Percentiles rank a stretch among this genome's conserved stretches.
Conservation (phyloP, 2,329 filamentous ascomycete genomes). For the Boeremia lycopersici region DNA sequence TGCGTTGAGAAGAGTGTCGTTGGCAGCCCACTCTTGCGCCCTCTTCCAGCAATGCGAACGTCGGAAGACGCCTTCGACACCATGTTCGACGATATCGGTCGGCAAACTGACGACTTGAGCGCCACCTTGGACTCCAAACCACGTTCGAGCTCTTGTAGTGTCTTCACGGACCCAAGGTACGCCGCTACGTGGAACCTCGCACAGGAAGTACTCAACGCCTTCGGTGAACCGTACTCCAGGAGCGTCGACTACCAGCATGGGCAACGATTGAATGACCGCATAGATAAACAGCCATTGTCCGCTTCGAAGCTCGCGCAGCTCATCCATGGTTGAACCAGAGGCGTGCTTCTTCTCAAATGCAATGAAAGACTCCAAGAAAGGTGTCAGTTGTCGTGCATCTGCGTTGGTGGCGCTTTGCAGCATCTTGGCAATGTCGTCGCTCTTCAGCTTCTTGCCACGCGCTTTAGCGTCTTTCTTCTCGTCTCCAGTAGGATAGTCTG, state of each 20-base stretch:
- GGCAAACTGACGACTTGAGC: slow-evolving; percentile 66
- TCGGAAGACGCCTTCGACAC: slow-evolving; percentile 70
- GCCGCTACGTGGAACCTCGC: slow-evolving; percentile 73
- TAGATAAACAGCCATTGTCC: slow-evolving; percentile 86
- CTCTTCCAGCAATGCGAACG: slow-evolving; percentile 72
- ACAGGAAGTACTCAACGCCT: slow-evolving; percentile 81
- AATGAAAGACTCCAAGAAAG: slow-evolving; percentile 73
- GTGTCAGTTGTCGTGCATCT: slow-evolving; percentile 65
- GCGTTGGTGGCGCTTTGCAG: slow-evolving; percentile 83
- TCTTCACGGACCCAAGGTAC: slow-evolving; percentile 75
- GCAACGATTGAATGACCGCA: slow-evolving; percentile 75
- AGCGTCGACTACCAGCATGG: slow-evolving; percentile 78
- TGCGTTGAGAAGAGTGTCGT: slow-evolving; percentile 40
- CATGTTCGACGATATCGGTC: slow-evolving; percentile 68
- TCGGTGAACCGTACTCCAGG: slow-evolving; percentile 71
- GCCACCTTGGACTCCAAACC: slow-evolving; percentile 75
- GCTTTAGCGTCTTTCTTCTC: slow-evolving; percentile 77
- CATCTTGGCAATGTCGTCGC: slow-evolving; percentile 76
- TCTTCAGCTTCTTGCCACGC: slow-evolving; percentile 73
- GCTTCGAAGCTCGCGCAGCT: slow-evolving; percentile 72
- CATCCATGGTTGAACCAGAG: slow-evolving; percentile 66
- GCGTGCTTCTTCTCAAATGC: slow-evolving; percentile 74
- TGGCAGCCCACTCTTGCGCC: slow-evolving; percentile 65
- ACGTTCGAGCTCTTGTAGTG: slow-evolving; percentile 62
- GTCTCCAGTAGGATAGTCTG: slow-evolving; percentile 68